A percentile compares a stretch with the other conserved stretches of the same genome.
phyloP scores from a whole-genome alignment of 495 filamentous ascomycete species.

The Xylaria telfairii region DNA sequence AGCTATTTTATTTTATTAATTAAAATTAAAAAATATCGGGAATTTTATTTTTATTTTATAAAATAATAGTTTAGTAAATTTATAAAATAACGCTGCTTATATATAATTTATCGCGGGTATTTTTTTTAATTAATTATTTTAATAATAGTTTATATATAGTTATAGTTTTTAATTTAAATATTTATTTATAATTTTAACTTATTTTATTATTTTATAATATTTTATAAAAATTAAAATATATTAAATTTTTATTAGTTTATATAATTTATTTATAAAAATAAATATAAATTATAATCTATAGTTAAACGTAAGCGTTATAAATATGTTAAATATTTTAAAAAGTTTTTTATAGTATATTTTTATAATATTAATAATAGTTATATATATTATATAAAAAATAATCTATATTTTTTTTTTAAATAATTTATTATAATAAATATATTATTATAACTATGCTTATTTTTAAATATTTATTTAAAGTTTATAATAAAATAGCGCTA shows the following conservation, averaged over 20 bases:
- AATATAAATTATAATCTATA: neutral
- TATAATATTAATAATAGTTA: too few species aligned
- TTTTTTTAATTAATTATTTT: slow-evolving; percentile 3
- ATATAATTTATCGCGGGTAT: neutral
- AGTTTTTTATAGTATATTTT: too few species aligned
- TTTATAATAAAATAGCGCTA: too few species aligned
- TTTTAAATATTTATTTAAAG: too few species aligned
- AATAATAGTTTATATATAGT: slow-evolving; percentile 12
- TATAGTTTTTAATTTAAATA: neutral
- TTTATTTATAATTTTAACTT: slow-evolving; percentile 10
- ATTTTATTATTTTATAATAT: neutral
- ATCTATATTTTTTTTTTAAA: too few species aligned
- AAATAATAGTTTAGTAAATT: neutral
- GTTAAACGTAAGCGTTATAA: too few species aligned
- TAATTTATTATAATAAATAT: too few species aligned
- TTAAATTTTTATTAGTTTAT: neutral
- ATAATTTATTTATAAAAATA: neutral
- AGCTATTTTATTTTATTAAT: neutral
- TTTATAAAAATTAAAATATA: neutral
- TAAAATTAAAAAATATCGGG: neutral
- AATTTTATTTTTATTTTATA: slow-evolving; percentile 1
- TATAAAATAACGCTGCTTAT: neutral
- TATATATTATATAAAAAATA: too few species aligned
- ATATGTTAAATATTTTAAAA: too few species aligned
- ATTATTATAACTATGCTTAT: too few species aligned